phyloP scores from a whole-genome alignment of 768 basidiomycete genomes.

The Strobilomyces confusus region DNA sequence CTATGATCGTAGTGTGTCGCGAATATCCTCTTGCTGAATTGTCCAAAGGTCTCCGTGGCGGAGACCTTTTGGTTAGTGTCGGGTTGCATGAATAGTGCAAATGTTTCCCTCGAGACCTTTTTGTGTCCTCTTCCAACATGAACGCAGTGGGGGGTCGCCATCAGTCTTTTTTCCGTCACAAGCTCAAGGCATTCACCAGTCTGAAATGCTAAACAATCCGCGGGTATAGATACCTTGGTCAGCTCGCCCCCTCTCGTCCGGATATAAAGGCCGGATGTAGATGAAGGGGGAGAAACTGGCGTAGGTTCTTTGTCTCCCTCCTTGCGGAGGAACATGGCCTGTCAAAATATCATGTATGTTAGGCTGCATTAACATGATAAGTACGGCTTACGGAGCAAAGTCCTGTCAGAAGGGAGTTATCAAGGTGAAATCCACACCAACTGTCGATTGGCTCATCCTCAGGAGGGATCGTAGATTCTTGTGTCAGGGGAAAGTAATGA shows the following conservation, averaged over 20 bases:
- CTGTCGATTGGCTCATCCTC: slow-evolving; percentile 74
- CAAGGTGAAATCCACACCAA: slow-evolving; percentile 95
- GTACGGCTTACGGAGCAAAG: slow-evolving; percentile 69
- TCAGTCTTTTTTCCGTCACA: slow-evolving; percentile 73
- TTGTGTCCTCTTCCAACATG: slow-evolving; percentile 58
- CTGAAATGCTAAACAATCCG: slow-evolving; percentile 87
- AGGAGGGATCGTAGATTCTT: slow-evolving; percentile 32
- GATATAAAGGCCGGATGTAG: slow-evolving; percentile 86
- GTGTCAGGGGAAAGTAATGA: slow-evolving; percentile 87
- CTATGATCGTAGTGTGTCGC: slow-evolving; percentile 41
- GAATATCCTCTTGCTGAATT: slow-evolving; percentile 84
- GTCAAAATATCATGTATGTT: slow-evolving; percentile 7
- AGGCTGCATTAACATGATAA: background rate
- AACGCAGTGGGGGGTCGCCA: slow-evolving; percentile 95
- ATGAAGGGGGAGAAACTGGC: slow-evolving; percentile 63
- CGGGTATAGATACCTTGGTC: slow-evolving; percentile 82
- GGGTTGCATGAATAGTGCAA: slow-evolving; percentile 88
- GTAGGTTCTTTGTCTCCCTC: slow-evolving; percentile 37
- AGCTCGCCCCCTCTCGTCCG: slow-evolving; percentile 75
- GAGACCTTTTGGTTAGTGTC: slow-evolving; percentile 75
- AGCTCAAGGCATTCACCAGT: slow-evolving; percentile 95
- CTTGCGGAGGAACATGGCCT: slow-evolving; percentile 83
- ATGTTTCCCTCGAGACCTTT: slow-evolving; percentile 77
- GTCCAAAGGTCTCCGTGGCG: slow-evolving; percentile 73
- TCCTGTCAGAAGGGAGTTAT: slow-evolving; percentile 88